Conservation (phyloP, 1,284 basidiomycete species). For the Irpex rosettiformis region DNA sequence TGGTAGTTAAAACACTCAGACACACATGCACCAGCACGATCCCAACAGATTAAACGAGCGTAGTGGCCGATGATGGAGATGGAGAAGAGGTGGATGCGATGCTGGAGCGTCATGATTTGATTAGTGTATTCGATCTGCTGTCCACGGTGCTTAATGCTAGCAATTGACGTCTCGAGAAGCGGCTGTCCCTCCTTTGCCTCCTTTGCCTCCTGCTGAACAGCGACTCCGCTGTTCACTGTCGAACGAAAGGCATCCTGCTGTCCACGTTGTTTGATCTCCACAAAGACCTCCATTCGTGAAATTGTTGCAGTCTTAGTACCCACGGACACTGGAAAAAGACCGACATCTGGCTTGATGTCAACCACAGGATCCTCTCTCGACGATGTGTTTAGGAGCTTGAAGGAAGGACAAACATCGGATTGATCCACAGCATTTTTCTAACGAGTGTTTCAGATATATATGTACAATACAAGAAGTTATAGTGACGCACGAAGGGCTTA, state of each 20-base stretch:
- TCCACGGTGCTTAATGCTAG: too few relatives aligned
- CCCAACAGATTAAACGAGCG: constrained; percentile 17
- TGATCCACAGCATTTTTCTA: not conserved
- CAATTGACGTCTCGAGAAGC: too few relatives aligned
- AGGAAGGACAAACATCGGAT: not conserved
- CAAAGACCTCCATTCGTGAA: not conserved
- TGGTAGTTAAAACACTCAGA: constrained; percentile 15
- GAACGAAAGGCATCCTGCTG: not conserved
- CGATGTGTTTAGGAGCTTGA: not conserved
- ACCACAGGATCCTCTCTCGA: not conserved
- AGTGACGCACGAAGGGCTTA: not conserved
- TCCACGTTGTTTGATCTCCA: not conserved
- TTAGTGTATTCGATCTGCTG: constrained; percentile 7
- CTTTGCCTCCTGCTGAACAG: not conserved
- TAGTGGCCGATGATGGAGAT: constrained; percentile 16
- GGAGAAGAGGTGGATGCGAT: constrained; percentile 16
- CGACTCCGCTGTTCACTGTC: not conserved
- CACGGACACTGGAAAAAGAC: not conserved
- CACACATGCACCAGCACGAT: constrained; percentile 17
- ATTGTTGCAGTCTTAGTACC: not conserved
- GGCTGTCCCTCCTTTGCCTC: too few relatives aligned
- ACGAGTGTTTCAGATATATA: not conserved
- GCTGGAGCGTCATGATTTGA: constrained; percentile 14
- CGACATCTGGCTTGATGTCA: not conserved
- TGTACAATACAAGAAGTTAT: not conserved